Conservation (phyloP, 352 stramenopile species). For the Phytophthora litchii region DNA sequence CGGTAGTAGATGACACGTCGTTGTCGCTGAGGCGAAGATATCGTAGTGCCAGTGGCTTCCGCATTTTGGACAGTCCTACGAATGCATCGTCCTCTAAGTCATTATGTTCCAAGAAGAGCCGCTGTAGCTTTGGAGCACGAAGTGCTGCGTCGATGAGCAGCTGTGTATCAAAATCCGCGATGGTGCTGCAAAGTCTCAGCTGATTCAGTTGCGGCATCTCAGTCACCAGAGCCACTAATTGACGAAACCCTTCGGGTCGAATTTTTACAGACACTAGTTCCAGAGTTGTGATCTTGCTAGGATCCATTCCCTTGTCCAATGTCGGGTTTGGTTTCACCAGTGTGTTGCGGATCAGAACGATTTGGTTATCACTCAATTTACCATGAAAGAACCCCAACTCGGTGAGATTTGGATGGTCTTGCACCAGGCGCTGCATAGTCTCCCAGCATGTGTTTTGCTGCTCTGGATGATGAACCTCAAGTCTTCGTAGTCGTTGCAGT, state of each 20-base stretch:
- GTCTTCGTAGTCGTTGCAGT: constrained; percentile 47
- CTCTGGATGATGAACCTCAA: constrained; percentile 81
- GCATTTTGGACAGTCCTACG: constrained; percentile 22
- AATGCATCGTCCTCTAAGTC: constrained; percentile 79
- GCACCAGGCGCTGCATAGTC: constrained; percentile 45
- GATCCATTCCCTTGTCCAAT: constrained; percentile 16
- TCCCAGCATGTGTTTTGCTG: constrained; percentile 58
- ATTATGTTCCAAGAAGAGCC: constrained; percentile 78
- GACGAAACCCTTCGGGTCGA: constrained; percentile 42
- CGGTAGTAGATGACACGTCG: constrained; percentile 52
- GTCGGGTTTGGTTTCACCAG: constrained; percentile 21
- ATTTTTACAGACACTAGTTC: constrained; percentile 81
- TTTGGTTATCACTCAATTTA: constrained; percentile 50
- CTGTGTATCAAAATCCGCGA: constrained; percentile 65
- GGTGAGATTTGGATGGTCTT: constrained; percentile 34
- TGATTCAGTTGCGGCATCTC: constrained; percentile 43
- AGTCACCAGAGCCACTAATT: constrained; percentile 52
- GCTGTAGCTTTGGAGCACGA: constrained; percentile 36
- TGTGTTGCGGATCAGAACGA: constrained; percentile 45
- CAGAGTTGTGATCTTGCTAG: constrained; percentile 40
- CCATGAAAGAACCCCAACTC: constrained; percentile 81
- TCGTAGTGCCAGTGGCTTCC: constrained; percentile 37
- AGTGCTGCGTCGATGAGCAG: constrained; percentile 51
- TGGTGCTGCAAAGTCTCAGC: constrained; percentile 64
- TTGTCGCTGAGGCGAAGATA: constrained; percentile 70